Evolutionary conservation across 495 filamentous ascomycete species (phyloP), one percentile per base, ranked within the genome.

Genomic region (Astrothelium macrocarpum): DNA sequence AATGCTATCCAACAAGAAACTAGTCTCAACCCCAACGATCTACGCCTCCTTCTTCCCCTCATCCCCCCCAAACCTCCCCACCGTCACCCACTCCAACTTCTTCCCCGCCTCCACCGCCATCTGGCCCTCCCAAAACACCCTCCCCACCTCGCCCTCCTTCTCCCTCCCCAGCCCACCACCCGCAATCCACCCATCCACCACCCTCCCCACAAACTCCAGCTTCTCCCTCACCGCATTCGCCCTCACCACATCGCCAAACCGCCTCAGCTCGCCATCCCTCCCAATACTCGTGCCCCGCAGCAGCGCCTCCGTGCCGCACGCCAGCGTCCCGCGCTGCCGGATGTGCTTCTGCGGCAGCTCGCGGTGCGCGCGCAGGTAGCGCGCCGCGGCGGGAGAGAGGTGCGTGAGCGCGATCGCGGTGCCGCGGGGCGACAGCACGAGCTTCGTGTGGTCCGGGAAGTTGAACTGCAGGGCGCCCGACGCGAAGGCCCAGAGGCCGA

Each of bases 361-460:
- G 20, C 88, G 86, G 28, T 82, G 85, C 32, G 78, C 71, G 9
- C 80, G 74, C 32, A 94, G 80, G 39, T 82, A 80, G 26, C 81
- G 77, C 4, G 87, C 85, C 0, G 88, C 88, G 20, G 84, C 82
- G 4, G 84, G 74, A 0, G 90, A 87, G 5, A 95, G 83, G 70
- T 90, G 88, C 77, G 89, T 91, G 72, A 94, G 94, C 74, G 92
- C 87, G 66, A 90, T 84, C 82, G 87, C 89, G 1, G 80, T 87
- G 29, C 85, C 90, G 42, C 86, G 84, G 9, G 84, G 79, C 36
- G 90, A 88, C 58, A 96, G 78, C 2, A 95, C 84, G 29, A 96
- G 81, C 73, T 98, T 98, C 32, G 94, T 97, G 72, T 98, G 94
- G 67, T 98, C 94, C 7, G 93, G 91, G 76, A 97, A 98, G 74